These are phyloP conservation scores for Gloeopeniophorella convolvens DNA, from an alignment of 768 basidiomycete species.

Conservation along the genomic window DNA sequence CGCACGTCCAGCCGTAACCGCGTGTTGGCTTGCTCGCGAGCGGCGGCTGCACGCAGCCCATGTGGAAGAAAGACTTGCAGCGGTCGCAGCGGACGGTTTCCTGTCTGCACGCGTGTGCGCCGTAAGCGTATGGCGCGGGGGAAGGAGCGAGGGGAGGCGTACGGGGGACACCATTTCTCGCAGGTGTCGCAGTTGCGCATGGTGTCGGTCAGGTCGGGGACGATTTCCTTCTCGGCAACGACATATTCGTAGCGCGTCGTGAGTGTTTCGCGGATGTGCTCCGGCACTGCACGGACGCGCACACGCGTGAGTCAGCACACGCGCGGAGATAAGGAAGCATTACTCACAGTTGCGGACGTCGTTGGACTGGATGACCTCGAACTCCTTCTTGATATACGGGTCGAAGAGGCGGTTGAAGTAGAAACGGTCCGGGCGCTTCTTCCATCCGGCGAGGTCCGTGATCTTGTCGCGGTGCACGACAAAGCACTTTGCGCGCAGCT, in stretches of 20 bases:
- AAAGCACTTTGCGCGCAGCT: conserved; percentile 88
- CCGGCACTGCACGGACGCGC: conserved; percentile 49
- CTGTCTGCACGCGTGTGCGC: conserved; percentile 39
- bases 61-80: conserved; percentile 93
- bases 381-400: conserved; percentile 97
- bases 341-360: conserved; percentile 85
- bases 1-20: conserved; percentile 97
- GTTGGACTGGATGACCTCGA: conserved; percentile 85
- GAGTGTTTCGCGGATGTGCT: conserved; percentile 71
- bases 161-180: conserved; percentile 85
- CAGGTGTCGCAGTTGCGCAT: conserved; percentile 85
- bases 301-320: conserved; percentile 14
- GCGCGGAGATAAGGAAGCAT: conserved; percentile 9
- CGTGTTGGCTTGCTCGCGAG: conserved; percentile 85
- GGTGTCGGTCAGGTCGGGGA: conserved; percentile 82
- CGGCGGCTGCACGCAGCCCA: conserved; percentile 90
- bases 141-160: conserved; percentile 29
- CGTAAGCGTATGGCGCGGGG: conserved; percentile 16
- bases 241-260: conserved; percentile 88
- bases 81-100: conserved; percentile 87
- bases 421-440: conserved; percentile 90
- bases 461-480: conserved; percentile 96
- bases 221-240: conserved; percentile 88
- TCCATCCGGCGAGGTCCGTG: conserved; percentile 88
- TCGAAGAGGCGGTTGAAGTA: conserved; percentile 95